phyloP scores from a whole-genome alignment of 306 rosid species.

The Citrullus mucosospermus region DNA sequence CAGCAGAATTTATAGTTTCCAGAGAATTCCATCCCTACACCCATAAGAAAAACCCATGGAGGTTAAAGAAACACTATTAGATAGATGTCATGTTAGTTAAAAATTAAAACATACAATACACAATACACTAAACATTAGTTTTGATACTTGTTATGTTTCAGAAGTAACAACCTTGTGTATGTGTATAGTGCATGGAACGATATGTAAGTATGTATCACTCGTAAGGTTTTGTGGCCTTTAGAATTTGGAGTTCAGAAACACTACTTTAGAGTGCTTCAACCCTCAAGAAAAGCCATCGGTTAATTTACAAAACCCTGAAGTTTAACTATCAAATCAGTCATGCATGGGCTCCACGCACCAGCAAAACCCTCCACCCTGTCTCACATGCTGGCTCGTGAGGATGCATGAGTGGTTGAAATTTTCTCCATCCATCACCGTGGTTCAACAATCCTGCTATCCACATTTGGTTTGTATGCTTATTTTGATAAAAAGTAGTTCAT shows the following conservation, averaged over 20 bases:
- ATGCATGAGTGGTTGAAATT: neutral
- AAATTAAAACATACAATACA: neutral
- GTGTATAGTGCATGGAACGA: neutral
- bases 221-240: neutral
- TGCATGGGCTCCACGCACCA: neutral
- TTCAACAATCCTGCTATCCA: neutral
- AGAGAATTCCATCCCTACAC: slow-evolving; percentile 70
- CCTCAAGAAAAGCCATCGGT: neutral
- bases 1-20: slow-evolving; percentile 66
- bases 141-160: neutral
- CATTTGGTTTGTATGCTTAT: neutral
- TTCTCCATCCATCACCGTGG: neutral
- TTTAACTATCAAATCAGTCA: neutral
- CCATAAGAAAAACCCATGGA: slow-evolving; percentile 2
- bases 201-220: neutral
- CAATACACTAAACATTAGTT: neutral
- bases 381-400: neutral
- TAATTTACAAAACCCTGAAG: neutral
- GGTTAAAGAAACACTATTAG: neutral
- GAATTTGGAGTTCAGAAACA: neutral
- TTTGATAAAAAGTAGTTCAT: neutral
- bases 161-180: neutral
- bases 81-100: neutral
- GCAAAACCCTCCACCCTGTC: neutral
- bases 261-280: neutral